Evolutionary conservation across 148 eudicot genomes (phyloP).

Genomic region (Heliosperma pusillum): DNA sequence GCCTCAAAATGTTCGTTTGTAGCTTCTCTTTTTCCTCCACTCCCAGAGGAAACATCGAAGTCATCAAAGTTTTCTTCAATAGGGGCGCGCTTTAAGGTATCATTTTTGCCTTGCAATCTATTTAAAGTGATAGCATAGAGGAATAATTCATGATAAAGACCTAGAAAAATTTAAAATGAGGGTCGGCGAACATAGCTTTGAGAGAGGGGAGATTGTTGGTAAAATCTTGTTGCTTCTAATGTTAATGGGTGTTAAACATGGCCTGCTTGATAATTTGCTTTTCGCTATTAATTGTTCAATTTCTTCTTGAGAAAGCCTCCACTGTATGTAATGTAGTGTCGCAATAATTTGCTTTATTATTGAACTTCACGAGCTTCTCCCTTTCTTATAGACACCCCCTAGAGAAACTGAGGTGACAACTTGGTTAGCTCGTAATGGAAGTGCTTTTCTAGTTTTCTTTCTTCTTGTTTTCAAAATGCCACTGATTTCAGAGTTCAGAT

Average conservation of each 20-base stretch:
- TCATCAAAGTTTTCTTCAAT: slow-evolving; percentile 98
- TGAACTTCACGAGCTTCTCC: not conserved
- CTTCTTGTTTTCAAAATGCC: not conserved
- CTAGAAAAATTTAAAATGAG: not conserved
- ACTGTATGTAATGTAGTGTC: not conserved
- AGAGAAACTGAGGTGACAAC: not conserved
- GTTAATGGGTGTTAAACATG: not conserved
- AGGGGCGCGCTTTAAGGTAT: slow-evolving; percentile 96
- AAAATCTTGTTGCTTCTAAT: not conserved
- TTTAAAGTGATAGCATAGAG: not conserved
- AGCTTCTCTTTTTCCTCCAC: slow-evolving; percentile 82
- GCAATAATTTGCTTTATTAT: not conserved
- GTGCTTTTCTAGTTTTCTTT: not conserved
- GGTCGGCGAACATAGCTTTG: not conserved
- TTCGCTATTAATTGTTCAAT: not conserved
- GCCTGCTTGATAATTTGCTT: not conserved
- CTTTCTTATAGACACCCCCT: not conserved
- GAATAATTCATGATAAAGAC: not conserved
- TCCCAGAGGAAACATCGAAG: slow-evolving; percentile 86
- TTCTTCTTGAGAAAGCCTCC: not conserved
- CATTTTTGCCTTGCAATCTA: not conserved
- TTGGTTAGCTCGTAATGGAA: not conserved
- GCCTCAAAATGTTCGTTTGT: slow-evolving; percentile 93
- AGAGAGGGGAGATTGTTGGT: not conserved
- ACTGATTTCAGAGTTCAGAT: not conserved